Conservation (phyloP, 1,284 basidiomycete species). For the Porogramme epimiltina region DNA sequence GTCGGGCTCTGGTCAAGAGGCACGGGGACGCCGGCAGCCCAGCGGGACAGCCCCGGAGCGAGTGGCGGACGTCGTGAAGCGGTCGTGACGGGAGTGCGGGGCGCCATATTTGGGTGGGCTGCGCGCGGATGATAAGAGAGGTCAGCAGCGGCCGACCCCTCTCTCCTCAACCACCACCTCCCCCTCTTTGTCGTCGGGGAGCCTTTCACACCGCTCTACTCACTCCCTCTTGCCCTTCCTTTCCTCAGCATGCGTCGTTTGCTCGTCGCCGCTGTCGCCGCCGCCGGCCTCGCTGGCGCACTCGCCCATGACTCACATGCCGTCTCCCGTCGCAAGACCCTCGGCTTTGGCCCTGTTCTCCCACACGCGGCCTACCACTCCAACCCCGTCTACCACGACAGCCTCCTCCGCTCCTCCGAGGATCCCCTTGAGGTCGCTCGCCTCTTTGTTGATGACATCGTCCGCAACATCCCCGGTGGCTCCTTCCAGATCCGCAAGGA, state of each 20-base stretch:
- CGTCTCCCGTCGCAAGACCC: slow-evolving; percentile 65
- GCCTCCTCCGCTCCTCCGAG: slow-evolving; percentile 37
- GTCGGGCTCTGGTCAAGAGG: no score
- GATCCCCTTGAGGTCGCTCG: slow-evolving; percentile 64
- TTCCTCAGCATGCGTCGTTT: slow-evolving; percentile 33
- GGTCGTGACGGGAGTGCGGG: slow-evolving; percentile 5
- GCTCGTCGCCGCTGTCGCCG: slow-evolving; percentile 35
- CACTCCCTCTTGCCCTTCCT: slow-evolving; percentile 9
- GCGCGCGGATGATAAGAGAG: slow-evolving; percentile 22
- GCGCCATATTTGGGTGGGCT: slow-evolving; percentile 18
- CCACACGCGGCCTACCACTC: slow-evolving; percentile 71
- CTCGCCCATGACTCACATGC: slow-evolving; percentile 27
- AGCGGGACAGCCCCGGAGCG: no score
- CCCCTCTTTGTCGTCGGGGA: slow-evolving; percentile 25
- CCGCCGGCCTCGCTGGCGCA: slow-evolving; percentile 32
- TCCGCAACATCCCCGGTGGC: slow-evolving; percentile 41
- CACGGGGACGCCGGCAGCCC: no score
- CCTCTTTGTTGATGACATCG: slow-evolving; percentile 55
- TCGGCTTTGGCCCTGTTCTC: slow-evolving; percentile 78
- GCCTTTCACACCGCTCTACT: slow-evolving; percentile 12
- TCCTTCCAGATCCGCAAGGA: slow-evolving; percentile 69
- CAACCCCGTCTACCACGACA: slow-evolving; percentile 46
- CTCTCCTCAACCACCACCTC: slow-evolving; percentile 26
- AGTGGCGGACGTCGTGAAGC: slow-evolving; percentile 4
- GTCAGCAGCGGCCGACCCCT: slow-evolving; percentile 10